Conservation (phyloP, 2,329 filamentous ascomycete species). For the Colletotrichum sublineola region DNA sequence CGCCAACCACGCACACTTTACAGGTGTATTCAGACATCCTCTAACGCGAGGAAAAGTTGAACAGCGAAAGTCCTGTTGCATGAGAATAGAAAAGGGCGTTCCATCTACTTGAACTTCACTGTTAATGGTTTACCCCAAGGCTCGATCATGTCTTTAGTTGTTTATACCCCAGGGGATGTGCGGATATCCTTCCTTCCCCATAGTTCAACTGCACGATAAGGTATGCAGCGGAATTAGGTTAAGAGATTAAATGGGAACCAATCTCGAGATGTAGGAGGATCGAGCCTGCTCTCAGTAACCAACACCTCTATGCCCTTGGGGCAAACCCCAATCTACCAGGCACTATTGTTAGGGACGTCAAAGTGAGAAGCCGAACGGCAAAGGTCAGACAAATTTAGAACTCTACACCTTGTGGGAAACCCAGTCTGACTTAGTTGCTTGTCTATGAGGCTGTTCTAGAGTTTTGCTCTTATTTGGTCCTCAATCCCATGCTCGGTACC, state of each 20-base stretch:
- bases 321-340: neutral
- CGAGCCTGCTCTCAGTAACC: neutral
- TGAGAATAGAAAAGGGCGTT: neutral
- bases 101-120: neutral
- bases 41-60: neutral
- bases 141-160: neutral
- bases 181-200: neutral
- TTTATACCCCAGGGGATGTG: neutral
- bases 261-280: neutral
- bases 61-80: neutral
- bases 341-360: neutral
- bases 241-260: neutral
- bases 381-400: neutral
- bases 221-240: neutral
- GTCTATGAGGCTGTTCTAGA: neutral
- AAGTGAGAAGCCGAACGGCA: neutral
- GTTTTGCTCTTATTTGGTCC: neutral
- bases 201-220: neutral
- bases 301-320: neutral
- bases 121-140: neutral
- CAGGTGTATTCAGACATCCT: neutral
- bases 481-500: neutral
- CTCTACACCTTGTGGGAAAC: neutral
- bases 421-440: neutral
- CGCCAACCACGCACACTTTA: neutral